A percentile compares a stretch with the other conserved stretches of the same genome.
These are phyloP conservation scores for Phylloporus scabripes DNA, from an alignment of 768 basidiomycete species.

Conservation along the genomic window DNA sequence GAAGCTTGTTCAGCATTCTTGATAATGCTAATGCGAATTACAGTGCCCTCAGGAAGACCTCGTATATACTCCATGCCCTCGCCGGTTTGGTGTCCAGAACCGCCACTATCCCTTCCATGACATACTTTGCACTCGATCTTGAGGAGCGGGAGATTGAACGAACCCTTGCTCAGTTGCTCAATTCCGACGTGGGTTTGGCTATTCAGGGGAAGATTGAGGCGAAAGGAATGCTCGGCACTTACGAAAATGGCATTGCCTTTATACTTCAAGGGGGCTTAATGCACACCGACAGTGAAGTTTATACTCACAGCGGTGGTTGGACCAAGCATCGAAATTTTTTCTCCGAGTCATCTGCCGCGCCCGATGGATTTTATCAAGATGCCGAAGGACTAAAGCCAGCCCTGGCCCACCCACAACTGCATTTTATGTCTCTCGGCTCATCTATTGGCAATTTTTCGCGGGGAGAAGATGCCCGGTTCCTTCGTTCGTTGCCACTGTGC, in stretches of 20 bases:
- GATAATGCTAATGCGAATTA: conserved; percentile 7
- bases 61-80: conserved; percentile 70
- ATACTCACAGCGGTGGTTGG: neutral
- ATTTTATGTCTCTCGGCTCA: conserved; percentile 88
- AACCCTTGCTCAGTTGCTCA: conserved; percentile 62
- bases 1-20: neutral
- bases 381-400: conserved; percentile 30
- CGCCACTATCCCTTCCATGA: conserved; percentile 46
- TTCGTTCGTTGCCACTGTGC: conserved; percentile 72
- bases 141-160: conserved; percentile 82
- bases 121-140: conserved; percentile 91
- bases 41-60: conserved; percentile 86
- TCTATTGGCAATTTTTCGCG: conserved; percentile 88
- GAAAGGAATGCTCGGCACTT: conserved; percentile 88
- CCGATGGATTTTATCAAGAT: conserved; percentile 8
- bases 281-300: conserved; percentile 4
- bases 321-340: conserved; percentile 30
- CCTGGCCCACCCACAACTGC: conserved; percentile 54
- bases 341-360: conserved; percentile 35
- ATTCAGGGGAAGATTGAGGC: conserved; percentile 70
- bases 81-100: conserved; percentile 44
- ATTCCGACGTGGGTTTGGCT: conserved; percentile 54
- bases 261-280: conserved; percentile 43
- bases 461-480: conserved; percentile 62
- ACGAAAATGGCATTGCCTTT: conserved; percentile 82